These are phyloP conservation scores for Cymbopogon citratus DNA, from an alignment of 176 grass and related monocot species.

Conservation along the genomic window DNA sequence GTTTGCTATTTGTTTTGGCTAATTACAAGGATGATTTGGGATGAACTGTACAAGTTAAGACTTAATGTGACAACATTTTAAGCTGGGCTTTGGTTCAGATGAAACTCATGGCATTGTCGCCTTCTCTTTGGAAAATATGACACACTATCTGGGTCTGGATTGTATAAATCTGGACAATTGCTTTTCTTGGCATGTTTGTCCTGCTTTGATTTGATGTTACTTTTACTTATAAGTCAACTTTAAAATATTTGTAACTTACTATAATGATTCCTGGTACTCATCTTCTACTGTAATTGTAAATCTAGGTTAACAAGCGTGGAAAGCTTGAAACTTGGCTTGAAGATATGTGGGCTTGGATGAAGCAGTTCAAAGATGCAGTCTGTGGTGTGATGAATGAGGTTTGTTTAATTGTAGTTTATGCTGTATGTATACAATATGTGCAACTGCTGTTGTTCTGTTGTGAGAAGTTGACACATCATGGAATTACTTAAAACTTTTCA, in stretches of 20 bases:
- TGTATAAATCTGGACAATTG: slow-evolving; percentile 1
- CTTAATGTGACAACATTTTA: neutral
- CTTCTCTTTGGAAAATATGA: slow-evolving; percentile 6
- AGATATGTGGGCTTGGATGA: slow-evolving; percentile 81
- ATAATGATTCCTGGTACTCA: slow-evolving; percentile 29
- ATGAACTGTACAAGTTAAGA: neutral
- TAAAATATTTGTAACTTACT: neutral
- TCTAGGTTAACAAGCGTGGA: slow-evolving; percentile 62
- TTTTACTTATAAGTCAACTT: slow-evolving; percentile 13
- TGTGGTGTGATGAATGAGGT: slow-evolving; percentile 60
- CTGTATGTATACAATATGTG: slow-evolving; percentile 9
- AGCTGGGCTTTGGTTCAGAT: neutral
- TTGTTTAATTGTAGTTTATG: slow-evolving; percentile 15
- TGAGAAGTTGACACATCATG: slow-evolving; percentile 27
- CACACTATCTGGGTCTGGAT: slow-evolving; percentile 16
- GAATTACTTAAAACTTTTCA: slow-evolving; percentile 19
- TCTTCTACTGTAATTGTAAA: slow-evolving; percentile 34
- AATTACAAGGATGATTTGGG: slow-evolving; percentile 6
- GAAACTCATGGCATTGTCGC: neutral
- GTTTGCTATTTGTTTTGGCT: slow-evolving; percentile 17
- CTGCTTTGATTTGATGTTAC: slow-evolving; percentile 27
- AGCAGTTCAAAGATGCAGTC: slow-evolving; percentile 80
- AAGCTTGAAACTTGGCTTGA: slow-evolving; percentile 89
- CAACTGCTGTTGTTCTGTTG: slow-evolving; percentile 11
- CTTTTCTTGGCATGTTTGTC: slow-evolving; percentile 13